Evolutionary conservation across 345 rosid genomes (phyloP), one percentile per base, ranked within the genome.

Genomic region (Cardamine occulta): DNA sequence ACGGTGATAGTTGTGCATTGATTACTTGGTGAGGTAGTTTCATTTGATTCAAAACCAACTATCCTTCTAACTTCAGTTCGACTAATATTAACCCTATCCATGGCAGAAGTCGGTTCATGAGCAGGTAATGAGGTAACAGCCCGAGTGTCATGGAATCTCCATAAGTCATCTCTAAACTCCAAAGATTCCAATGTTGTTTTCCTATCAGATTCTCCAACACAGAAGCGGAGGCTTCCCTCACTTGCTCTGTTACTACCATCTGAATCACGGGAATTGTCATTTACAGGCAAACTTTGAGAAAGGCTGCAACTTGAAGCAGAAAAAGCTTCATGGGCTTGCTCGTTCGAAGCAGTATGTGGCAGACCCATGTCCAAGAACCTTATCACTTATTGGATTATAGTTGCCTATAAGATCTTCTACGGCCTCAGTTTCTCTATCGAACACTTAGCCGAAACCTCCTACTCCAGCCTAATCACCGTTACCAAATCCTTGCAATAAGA

Each of bases 11-110:
- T 83, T 60, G 76, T 79, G 63, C 55, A 17, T 56, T 64, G 80
- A 68, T 64, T 74, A 64, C 71, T n/a, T 12, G 18, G 3, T 58
- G 84, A 80, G 70, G 69, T 70, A 53, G 56, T 68, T 68, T 81
- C 87, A 3, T 60, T 75, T 31, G 95, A 83, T 55, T 85, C 80
- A 63, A 89, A 93, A 35, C 97, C 97, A 62, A 93, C 86, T 58
- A 89, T 88, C 79, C 98, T 85, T 57, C 88, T 74, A 70, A 81
- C 84, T 77, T 89, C 88, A 63, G 63, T 52, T 47, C 47, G 86
- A 71, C 63, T 60, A 48, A 62, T 71, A 66, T 81, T 77, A 77
- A 23, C 75, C 74, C 58, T 72, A 74, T 82, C 81, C 19, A 80
- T 55, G 45, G 84, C 56, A 71, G 82, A 70, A 81, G 42, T 74